phyloP scores from a whole-genome alignment of 129 eudicot genomes.

The Silybum marianum region DNA sequence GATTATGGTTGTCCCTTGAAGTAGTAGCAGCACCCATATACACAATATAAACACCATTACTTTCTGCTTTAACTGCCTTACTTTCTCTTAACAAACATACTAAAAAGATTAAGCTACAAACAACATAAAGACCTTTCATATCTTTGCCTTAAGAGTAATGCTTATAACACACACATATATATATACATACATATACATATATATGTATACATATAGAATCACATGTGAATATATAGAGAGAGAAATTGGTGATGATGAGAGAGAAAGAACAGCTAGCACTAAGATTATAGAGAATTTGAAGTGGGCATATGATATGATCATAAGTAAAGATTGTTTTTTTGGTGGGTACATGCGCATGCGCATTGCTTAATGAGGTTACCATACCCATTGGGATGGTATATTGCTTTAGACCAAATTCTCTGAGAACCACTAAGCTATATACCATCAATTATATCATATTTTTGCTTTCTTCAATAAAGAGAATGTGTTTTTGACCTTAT shows the following conservation, averaged over 20 bases:
- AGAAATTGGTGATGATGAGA: background rate
- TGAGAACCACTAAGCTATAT: background rate
- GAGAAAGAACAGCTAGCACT: slow-evolving; percentile 35
- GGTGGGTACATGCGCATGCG: slow-evolving; percentile 31
- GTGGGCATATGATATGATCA: slow-evolving; percentile 18
- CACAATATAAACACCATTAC: slow-evolving; percentile 57
- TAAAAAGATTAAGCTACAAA: slow-evolving; percentile 35
- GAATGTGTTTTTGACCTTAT: background rate
- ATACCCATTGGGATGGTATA: slow-evolving; percentile 10
- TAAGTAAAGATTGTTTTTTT: slow-evolving; percentile 20
- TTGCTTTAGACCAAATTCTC: background rate
- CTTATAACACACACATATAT: background rate
- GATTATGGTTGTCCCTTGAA: slow-evolving; percentile 41
- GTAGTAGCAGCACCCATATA: slow-evolving; percentile 69
- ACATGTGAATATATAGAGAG: slow-evolving; percentile 28
- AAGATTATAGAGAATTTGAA: slow-evolving; percentile 24
- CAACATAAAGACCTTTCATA: slow-evolving; percentile 33
- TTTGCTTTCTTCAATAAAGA: background rate
- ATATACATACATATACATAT: slow-evolving; percentile 8
- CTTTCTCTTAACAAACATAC: slow-evolving; percentile 15
- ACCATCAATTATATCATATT: background rate
- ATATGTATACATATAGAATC: slow-evolving; percentile 12
- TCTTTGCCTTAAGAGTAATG: slow-evolving; percentile 13
- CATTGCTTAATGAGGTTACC: slow-evolving; percentile 22
- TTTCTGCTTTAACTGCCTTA: slow-evolving; percentile 33